Evolutionary conservation across 2,329 filamentous ascomycete genomes (phyloP), one percentile per base, ranked within the genome.

Genomic region (Aspergillus sp.): DNA sequence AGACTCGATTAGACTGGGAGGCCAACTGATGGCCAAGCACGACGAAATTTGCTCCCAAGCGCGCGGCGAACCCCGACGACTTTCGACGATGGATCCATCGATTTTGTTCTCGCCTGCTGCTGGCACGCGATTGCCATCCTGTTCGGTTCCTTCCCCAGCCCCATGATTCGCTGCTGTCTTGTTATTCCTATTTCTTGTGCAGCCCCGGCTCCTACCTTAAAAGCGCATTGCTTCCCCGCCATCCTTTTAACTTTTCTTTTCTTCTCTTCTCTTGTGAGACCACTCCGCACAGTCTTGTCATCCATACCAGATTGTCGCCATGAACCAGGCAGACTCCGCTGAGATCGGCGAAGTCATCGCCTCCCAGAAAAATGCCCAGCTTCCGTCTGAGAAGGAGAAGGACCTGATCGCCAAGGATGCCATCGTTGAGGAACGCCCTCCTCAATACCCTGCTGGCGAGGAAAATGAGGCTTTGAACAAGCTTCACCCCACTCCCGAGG

Each of bases 401-500:
- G 48, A 52, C 22, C 8, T 43, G 20, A 52, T 54, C 34, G 36
- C 32, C 42, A 54, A 26, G n/a, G 43, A 38, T 12, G 32, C 43
- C n/a, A 54, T 43, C 24, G 41, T 54, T 8, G 51, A 54, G 22
- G 51, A 54, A 18, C 5, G 32, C n/a, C 43, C 24, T 2, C 30
- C 43, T n/a, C 17, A 48, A n/a, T 54, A 48, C 12, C 32, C 43
- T 32, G 18, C 18, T 15, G n/a, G 7, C 51, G 51, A 51, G 22
- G 48, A 54, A 34, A 32, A 45, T 30, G 43, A 54, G 24, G 30
- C 8, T 15, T 32, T 54, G 9, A 20, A 48, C 51, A 54, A 48
- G 51, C 20, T 54, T 24, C 36, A 62, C 39, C 74, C 75, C 3
- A 76, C 68, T 1, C 61, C 63, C 0, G 71, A 74, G 26, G 75